phyloP scores from a whole-genome alignment of 495 filamentous ascomycete genomes.

The Xylona heveae region DNA sequence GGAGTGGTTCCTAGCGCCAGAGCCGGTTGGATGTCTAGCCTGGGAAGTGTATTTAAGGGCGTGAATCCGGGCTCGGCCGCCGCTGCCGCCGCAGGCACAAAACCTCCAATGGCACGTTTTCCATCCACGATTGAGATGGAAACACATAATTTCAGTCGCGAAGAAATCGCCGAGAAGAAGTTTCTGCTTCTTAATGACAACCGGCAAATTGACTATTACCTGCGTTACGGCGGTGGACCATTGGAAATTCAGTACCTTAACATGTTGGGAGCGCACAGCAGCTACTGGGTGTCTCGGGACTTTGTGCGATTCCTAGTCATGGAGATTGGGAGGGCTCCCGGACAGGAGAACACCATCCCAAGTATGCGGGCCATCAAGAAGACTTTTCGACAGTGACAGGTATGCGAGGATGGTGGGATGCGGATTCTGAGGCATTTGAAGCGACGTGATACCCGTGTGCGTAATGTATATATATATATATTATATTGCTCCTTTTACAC shows the following conservation, averaged over 20 bases:
- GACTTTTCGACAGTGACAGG: conserved; percentile 5
- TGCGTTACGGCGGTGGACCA: conserved; percentile 58
- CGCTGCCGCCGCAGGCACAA: conserved; percentile 8
- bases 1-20: conserved; percentile 63
- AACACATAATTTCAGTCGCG: conserved; percentile 80
- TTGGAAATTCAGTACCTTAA: conserved; percentile 91
- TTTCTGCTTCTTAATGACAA: conserved; percentile 84
- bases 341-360: conserved; percentile 40
- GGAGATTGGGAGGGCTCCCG: conserved; percentile 61
- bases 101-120: conserved; percentile 34
- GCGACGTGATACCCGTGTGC: no score
- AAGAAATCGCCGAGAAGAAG: conserved; percentile 81
- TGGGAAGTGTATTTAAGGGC: not conserved
- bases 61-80: conserved; percentile 7
- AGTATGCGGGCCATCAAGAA: conserved; percentile 61
- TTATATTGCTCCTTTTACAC: no score
- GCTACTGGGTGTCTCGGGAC: conserved; percentile 75
- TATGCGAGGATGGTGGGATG: no score
- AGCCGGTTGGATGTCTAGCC: conserved; percentile 8
- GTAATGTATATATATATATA: no score
- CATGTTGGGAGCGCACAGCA: conserved; percentile 92
- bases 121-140: conserved; percentile 87
- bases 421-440: no score
- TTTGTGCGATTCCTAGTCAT: conserved; percentile 71
- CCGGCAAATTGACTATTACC: conserved; percentile 77